Evolutionary conservation across 768 basidiomycete genomes (phyloP).

Genomic region (Russula sp.): DNA sequence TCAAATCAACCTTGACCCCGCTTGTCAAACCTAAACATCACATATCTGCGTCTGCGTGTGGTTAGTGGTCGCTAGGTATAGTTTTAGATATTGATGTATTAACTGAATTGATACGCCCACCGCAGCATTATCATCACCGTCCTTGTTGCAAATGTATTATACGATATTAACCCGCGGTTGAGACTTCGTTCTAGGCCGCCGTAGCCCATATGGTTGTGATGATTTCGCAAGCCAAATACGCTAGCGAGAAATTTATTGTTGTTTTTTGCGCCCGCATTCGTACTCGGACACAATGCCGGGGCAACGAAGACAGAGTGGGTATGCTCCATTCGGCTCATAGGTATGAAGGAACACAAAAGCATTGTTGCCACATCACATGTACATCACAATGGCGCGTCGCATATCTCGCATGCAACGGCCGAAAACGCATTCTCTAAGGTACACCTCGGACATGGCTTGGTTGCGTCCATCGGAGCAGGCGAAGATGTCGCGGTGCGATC

Average conservation of each 20-base stretch:
- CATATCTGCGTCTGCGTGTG: too few species aligned
- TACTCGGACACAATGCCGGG: background rate
- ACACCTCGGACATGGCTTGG: constrained; percentile 26
- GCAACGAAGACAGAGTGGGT: background rate
- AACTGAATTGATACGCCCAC: too few species aligned
- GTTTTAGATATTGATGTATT: too few species aligned
- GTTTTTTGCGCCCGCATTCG: background rate
- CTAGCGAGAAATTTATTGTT: background rate
- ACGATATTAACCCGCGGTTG: background rate
- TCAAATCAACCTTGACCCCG: too few species aligned
- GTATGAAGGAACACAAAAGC: background rate
- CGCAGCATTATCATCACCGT: too few species aligned
- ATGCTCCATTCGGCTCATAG: background rate
- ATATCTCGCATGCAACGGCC: constrained; percentile 34
- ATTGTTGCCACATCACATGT: background rate
- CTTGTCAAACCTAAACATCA: too few species aligned
- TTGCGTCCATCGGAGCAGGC: constrained; percentile 23
- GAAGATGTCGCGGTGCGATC: constrained; percentile 28
- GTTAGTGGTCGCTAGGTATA: too few species aligned
- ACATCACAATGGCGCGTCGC: constrained; percentile 33
- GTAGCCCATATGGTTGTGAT: background rate
- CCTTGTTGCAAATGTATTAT: too few species aligned
- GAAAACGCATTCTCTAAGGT: constrained; percentile 26
- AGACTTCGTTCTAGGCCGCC: background rate
- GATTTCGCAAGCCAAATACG: background rate